Evolutionary conservation across 352 stramenopile genomes (phyloP).

Genomic region (Pythium myriotylum): DNA sequence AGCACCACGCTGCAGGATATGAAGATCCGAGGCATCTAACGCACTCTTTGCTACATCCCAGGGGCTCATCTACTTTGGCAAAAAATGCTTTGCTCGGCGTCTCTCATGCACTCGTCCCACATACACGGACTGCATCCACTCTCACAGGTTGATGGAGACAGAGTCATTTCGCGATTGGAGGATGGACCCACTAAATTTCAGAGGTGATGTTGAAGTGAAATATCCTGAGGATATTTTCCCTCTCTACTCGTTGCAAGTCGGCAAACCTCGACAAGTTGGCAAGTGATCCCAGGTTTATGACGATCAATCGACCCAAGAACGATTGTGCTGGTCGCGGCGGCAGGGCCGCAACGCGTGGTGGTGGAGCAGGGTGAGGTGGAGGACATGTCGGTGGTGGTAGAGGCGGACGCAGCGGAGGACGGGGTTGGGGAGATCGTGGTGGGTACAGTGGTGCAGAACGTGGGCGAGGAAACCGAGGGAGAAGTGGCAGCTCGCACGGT

Average conservation of each 20-base stretch:
- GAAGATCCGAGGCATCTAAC: no score
- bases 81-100: no score
- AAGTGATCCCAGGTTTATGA: neutral
- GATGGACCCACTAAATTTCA: neutral
- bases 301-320: neutral
- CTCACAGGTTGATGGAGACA: no score
- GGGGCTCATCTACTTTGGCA: no score
- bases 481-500: neutral
- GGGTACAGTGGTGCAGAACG: neutral
- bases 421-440: neutral
- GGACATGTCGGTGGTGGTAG: constrained; percentile 2
- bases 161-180: no score
- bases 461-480: neutral
- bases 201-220: constrained; percentile 4
- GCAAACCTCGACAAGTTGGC: neutral
- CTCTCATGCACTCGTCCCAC: no score
- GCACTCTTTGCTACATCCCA: no score
- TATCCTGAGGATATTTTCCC: constrained; percentile 19
- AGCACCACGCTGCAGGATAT: no score
- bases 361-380: neutral
- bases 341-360: neutral
- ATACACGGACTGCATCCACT: no score
- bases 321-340: neutral
- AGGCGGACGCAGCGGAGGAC: neutral
- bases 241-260: neutral